phyloP scores from a whole-genome alignment of 2,329 filamentous ascomycete genomes.

The Tothia fuscella region DNA sequence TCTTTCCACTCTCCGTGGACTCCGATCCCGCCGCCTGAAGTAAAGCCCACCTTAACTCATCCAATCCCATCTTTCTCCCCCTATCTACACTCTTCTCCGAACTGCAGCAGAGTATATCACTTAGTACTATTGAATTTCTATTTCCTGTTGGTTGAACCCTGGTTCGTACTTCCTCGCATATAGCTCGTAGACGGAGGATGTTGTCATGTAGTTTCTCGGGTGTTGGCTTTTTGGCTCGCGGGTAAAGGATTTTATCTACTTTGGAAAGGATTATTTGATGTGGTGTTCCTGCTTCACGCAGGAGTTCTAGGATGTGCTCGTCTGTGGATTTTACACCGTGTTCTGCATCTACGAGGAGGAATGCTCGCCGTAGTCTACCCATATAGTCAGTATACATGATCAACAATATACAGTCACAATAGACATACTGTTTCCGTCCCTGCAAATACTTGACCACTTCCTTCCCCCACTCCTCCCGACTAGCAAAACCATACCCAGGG shows the following conservation, averaged over 20 bases:
- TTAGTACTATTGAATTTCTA: slow-evolving; percentile 24
- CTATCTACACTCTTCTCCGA: slow-evolving; percentile 35
- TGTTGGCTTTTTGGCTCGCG: slow-evolving; percentile 15
- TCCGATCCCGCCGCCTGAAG: slow-evolving; percentile 50
- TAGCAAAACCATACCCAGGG: slow-evolving; percentile 58
- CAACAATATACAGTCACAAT: not conserved
- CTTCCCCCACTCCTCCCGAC: slow-evolving; percentile 48
- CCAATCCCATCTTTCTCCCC: slow-evolving; percentile 44
- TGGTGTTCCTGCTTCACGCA: slow-evolving; percentile 44
- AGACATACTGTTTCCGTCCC: slow-evolving; percentile 44
- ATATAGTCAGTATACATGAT: slow-evolving; percentile 4
- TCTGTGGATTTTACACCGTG: slow-evolving; percentile 55
- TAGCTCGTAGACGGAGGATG: slow-evolving; percentile 24
- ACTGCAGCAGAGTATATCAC: slow-evolving; percentile 47
- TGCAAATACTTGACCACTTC: slow-evolving; percentile 59
- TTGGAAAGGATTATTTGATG: slow-evolving; percentile 59
- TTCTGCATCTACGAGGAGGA: slow-evolving; percentile 51
- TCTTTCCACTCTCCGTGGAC: slow-evolving; percentile 17
- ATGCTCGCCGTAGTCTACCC: slow-evolving; percentile 44
- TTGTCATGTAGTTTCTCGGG: slow-evolving; percentile 3
- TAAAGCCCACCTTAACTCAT: slow-evolving; percentile 52
- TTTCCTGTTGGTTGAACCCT: slow-evolving; percentile 30
- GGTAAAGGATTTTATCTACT: slow-evolving; percentile 43
- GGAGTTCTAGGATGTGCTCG: slow-evolving; percentile 41
- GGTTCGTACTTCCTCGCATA: slow-evolving; percentile 28